These are phyloP conservation scores for Suillus lakei DNA, from an alignment of 768 basidiomycete genomes.

Conservation along the genomic window DNA sequence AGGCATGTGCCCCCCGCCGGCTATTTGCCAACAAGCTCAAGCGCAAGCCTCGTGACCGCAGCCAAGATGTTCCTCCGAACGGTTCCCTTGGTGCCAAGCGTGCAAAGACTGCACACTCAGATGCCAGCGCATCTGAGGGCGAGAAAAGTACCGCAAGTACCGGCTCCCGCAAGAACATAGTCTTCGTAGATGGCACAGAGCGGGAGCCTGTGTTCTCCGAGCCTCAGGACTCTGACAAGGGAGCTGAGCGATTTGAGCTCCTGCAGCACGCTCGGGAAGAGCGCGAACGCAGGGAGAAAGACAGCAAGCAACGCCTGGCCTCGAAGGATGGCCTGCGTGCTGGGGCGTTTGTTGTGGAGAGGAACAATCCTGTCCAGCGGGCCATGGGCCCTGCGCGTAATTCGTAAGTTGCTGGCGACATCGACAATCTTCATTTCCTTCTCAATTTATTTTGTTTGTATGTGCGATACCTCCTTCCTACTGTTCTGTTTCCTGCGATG, in stretches of 20 bases:
- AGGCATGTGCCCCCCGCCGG: slow-evolving; percentile 57
- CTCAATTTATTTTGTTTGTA: slow-evolving; percentile 6
- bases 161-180: slow-evolving; percentile 3
- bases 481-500: slow-evolving; percentile 1
- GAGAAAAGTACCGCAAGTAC: slow-evolving; percentile 17
- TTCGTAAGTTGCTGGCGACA: neutral
- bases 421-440: neutral
- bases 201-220: slow-evolving; percentile 13
- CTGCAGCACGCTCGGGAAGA: slow-evolving; percentile 23
- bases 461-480: slow-evolving; percentile 2
- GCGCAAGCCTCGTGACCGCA: slow-evolving; percentile 30
- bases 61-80: slow-evolving; percentile 18
- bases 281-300: slow-evolving; percentile 31
- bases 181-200: slow-evolving; percentile 11
- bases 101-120: slow-evolving; percentile 11
- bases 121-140: slow-evolving; percentile 19
- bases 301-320: slow-evolving; percentile 26
- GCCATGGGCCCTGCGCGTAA: slow-evolving; percentile 32
- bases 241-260: slow-evolving; percentile 8
- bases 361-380: slow-evolving; percentile 33
- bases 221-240: slow-evolving; percentile 8
- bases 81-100: slow-evolving; percentile 20
- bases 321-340: slow-evolving; percentile 34
- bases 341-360: slow-evolving; percentile 31
- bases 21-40: slow-evolving; percentile 53